Percentiles rank a stretch among this genome's conserved stretches.
Evolutionary conservation across 2,329 filamentous ascomycete species (phyloP).

Genomic region (Catunica adiposa): DNA sequence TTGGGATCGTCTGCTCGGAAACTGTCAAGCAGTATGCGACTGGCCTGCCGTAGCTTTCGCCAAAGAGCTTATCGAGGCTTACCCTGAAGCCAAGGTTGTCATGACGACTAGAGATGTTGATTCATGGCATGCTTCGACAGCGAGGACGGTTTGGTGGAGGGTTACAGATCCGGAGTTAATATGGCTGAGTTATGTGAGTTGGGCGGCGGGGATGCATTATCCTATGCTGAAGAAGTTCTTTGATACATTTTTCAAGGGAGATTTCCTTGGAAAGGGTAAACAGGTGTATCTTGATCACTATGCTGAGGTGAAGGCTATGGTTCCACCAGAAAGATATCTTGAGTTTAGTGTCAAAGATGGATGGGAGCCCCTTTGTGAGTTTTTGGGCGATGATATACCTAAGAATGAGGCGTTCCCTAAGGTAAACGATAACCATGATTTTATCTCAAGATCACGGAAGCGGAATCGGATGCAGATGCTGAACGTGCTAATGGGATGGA

Average conservation of each 20-base stretch:
- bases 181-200: conserved; percentile 24
- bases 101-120: conserved; percentile 50
- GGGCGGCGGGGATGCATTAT: conserved; percentile 39
- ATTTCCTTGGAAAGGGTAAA: conserved; percentile 50
- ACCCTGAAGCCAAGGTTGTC: conserved; percentile 56
- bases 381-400: conserved; percentile 23
- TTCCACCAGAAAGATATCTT: conserved; percentile 18
- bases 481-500: conserved; percentile 20
- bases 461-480: conserved; percentile 23
- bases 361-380: conserved; percentile 25
- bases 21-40: conserved; percentile 52
- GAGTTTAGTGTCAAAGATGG: conserved; percentile 23
- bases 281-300: conserved; percentile 35
- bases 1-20: conserved; percentile 48
- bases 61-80: conserved; percentile 52
- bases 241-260: conserved; percentile 49
- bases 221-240: conserved; percentile 56
- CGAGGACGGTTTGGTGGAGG: conserved; percentile 40
- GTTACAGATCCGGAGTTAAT: conserved; percentile 30
- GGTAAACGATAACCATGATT: conserved; percentile 23
- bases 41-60: conserved; percentile 52
- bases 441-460: conserved; percentile 21
- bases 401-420: conserved; percentile 22
- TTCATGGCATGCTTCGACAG: conserved; percentile 43
- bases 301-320: conserved; percentile 21